Conservation (phyloP, 441 rosid genomes). For the Gossypium aridum region DNA sequence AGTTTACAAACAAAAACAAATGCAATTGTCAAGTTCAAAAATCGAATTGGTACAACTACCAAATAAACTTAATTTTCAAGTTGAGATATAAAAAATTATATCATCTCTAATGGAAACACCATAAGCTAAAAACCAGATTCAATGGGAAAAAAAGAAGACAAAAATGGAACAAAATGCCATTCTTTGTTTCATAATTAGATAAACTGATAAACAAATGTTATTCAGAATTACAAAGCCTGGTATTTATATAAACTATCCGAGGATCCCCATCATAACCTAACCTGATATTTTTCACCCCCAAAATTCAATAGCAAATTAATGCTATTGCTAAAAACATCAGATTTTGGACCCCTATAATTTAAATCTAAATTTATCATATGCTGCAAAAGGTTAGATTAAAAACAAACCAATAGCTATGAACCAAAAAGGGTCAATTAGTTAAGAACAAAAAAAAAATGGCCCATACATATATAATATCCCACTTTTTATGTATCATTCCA, state of each 20-base stretch:
- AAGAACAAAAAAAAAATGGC: background rate
- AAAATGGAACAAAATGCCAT: slow-evolving; percentile 4
- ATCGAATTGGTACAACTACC: too few relatives aligned
- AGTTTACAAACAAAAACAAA: too few relatives aligned
- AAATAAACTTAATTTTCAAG: too few relatives aligned
- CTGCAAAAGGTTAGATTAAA: slow-evolving; percentile 21
- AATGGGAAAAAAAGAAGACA: background rate
- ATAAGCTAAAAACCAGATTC: background rate
- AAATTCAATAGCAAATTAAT: slow-evolving; percentile 32
- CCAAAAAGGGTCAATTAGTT: slow-evolving; percentile 5
- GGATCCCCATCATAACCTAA: slow-evolving; percentile 11
- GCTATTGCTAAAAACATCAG: slow-evolving; percentile 30
- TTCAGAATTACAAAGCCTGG: slow-evolving; percentile 29
- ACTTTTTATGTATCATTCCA: slow-evolving; percentile 43
- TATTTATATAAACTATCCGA: slow-evolving; percentile 25
- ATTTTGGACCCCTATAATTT: slow-evolving; percentile 13
- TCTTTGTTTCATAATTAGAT: slow-evolving; percentile 16
- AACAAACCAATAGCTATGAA: background rate
- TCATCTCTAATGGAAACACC: too few relatives aligned
- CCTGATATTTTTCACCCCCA: slow-evolving; percentile 30
- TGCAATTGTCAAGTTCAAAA: too few relatives aligned
- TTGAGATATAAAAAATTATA: too few relatives aligned
- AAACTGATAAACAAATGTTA: slow-evolving; percentile 3
- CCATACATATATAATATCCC: background rate
- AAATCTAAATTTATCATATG: slow-evolving; percentile 3